Base-by-base conservation (phyloP, 768 basidiomycete species). In the Trametopsis cervina region DNA sequence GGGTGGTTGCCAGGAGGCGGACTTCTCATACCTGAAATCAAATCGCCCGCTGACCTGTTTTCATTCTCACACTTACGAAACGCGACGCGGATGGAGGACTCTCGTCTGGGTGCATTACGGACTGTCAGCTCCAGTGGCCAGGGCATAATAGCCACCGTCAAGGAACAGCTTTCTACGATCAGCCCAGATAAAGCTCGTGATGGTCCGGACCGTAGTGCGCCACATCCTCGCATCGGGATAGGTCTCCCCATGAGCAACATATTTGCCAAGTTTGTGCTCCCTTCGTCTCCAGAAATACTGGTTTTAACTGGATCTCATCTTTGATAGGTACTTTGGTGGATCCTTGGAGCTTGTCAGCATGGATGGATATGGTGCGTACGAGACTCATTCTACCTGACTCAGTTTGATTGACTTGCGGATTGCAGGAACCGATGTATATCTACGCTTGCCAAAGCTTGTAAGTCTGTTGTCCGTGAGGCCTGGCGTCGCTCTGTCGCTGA, bases 231-330 rank as follows among this genome's bases (percentile, higher is more conserved):
- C 37, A 85, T 91, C 47, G 89, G 89, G 2, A 82, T 92, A 39
- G 89, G 89, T 4, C 66, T 92, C 17, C 88, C 89, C 0, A 89
- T 92, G 88, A 88, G 89, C 61, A 85, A 89, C 57, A 90, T 92
- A 27, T 91, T 81, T 63, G 81, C 89, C 50, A 89, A 82, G 77
- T 88, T 56, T 49, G 78, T 64, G 29, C 23, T 39, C n/a, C 17
- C 42, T 52, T 42, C 21, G 4, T 36, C 47, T 15, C 40, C 17
- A 27, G 10, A 5, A 33, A 26, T n/a, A 22, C 33, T 15, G 24
- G 22, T 25, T 22, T 13, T 37, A 44, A 52, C 49, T 38, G 22
- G 11, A 7, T 35, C 27, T 10, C 20, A 47, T 43, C 20, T 26
- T 4, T 54, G n/a, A n/a, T n/a, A 89, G 86, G 43, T 91, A 90